phyloP scores from a whole-genome alignment of 805 yeast species.

The Candida berthetii region DNA sequence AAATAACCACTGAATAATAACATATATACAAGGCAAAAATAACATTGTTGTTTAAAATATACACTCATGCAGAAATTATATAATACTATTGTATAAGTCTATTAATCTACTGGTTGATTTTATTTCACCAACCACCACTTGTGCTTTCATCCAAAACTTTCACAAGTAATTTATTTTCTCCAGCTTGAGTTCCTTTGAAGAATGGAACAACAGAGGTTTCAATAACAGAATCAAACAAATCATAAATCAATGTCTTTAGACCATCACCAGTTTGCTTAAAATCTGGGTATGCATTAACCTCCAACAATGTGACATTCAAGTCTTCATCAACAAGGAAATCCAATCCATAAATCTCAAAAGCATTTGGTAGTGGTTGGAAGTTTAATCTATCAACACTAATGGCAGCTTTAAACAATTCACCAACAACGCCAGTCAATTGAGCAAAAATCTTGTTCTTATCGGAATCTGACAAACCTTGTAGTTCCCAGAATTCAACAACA shows the following conservation, averaged over 20 bases:
- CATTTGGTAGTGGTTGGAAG: conserved; percentile 75
- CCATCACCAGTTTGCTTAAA: conserved; percentile 91
- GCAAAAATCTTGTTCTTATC: conserved; percentile 36
- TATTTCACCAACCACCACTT: conserved; percentile 24
- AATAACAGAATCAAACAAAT: conserved; percentile 55
- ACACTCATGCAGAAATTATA: neutral
- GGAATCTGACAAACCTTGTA: conserved; percentile 35
- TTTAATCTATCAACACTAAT: conserved; percentile 73
- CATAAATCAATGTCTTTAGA: conserved; percentile 58
- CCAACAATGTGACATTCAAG: conserved; percentile 55
- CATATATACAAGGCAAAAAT: too few relatives aligned
- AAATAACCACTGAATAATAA: neutral
- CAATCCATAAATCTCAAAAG: conserved; percentile 83
- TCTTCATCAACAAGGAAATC: conserved; percentile 73
- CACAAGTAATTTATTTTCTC: conserved; percentile 20
- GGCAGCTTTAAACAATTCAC: conserved; percentile 79
- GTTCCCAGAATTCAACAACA: conserved; percentile 62
- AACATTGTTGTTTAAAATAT: too few relatives aligned
- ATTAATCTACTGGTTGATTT: neutral
- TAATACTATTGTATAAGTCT: too few relatives aligned
- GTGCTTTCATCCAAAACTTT: conserved; percentile 33
- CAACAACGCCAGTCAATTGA: conserved; percentile 55
- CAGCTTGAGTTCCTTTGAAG: conserved; percentile 15
- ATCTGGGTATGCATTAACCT: conserved; percentile 93
- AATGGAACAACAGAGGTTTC: conserved; percentile 44